Evolutionary conservation across 1,139 yeast genomes (phyloP), one percentile per base, ranked within the genome.

Genomic region (Taphrina pruni): DNA sequence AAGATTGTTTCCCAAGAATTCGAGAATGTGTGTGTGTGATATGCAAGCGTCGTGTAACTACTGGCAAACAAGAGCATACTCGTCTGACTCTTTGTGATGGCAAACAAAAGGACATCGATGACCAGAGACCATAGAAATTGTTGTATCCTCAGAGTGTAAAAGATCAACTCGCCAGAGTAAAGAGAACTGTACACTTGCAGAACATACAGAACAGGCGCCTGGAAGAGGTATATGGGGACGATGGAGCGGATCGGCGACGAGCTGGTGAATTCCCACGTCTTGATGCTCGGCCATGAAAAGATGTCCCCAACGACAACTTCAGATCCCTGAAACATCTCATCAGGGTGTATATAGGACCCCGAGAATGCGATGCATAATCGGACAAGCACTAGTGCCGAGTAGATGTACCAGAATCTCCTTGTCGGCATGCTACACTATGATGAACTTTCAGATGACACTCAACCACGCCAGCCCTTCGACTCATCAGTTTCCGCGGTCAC

Each of bases 341-440:
- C 99, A 0, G 99, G 99, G 74, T 95, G 99, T 64, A 95, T 87
- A 76, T 95, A 95, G 0, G 97, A 90, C 55, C 89, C 84, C 64
- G 89, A 86, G 1, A 89, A 77, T 0, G 90, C 87, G 61, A 91
- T 80, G 41, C 85, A 79, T 51, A 89, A 79, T 67, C 92, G 78
- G 32, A 86, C 57, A 41, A 72, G 52, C 39, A 73, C 51, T 45
- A 73, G 67, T 9, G 32, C 21, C 32, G 66, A 64, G 56, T 73
- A 73, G 26, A 60, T 21, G 26, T 32, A 39, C 70, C 60, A 56
- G 21, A 56, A 38, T 26, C 17, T 17, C 17, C 32, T 9, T 32
- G 21, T 9, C 60, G 48, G 8, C 48, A n/a, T 45, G 11, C 32
- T 26, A 26, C 2, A 26, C 32, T 2, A n/a, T 45, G 11, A 2